Evolutionary conservation across 306 rosid species (phyloP).

Genomic region (Citrullus mucosospermus): DNA sequence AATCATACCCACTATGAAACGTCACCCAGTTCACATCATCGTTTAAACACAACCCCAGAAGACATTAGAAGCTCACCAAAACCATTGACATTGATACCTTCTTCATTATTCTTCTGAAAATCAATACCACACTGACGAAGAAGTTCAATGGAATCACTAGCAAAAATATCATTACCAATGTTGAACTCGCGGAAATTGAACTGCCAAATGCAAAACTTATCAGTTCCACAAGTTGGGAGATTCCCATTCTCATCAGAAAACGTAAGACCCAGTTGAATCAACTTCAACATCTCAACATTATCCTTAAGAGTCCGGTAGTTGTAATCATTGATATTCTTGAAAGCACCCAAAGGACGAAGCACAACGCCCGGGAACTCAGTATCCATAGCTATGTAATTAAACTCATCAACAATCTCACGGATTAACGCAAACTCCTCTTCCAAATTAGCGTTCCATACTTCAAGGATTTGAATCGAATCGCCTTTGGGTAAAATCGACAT

Average conservation of each 20-base stretch:
- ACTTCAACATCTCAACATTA: conserved; percentile 81
- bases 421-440: conserved; percentile 67
- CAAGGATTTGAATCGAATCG: conserved; percentile 71
- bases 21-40: conserved; percentile 43
- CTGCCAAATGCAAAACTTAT: conserved; percentile 42
- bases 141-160: conserved; percentile 51
- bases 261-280: conserved; percentile 85
- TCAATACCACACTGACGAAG: conserved; percentile 64
- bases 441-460: conserved; percentile 76
- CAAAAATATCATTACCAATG: conserved; percentile 36
- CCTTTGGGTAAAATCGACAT: conserved; percentile 72
- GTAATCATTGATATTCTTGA: conserved; percentile 59
- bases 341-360: conserved; percentile 70
- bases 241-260: conserved; percentile 68
- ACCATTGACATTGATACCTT: conserved; percentile 45
- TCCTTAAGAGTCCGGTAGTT: conserved; percentile 75
- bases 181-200: conserved; percentile 64
- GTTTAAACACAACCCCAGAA: conserved; percentile 48
- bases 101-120: conserved; percentile 51
- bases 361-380: conserved; percentile 93
- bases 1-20: conserved; percentile 58
- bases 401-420: conserved; percentile 54
- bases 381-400: conserved; percentile 66
- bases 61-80: conserved; percentile 63
- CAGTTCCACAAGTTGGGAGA: conserved; percentile 61